Conservation (phyloP, 257 asterid species). For the Pogostemon cablin region DNA sequence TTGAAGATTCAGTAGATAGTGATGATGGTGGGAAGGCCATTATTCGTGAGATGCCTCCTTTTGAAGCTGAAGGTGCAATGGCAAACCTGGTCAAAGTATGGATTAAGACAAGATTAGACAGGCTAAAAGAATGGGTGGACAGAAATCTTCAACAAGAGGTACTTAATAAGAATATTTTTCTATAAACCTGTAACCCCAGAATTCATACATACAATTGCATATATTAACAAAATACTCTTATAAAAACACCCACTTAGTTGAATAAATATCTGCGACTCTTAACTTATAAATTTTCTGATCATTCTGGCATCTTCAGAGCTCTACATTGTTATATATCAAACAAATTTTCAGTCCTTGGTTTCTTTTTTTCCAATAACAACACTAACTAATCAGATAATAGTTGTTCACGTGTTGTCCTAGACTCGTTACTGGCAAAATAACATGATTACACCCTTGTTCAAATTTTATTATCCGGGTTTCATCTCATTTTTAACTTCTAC, state of each 20-base stretch:
- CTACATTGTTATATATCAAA: not conserved
- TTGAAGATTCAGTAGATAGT: slow-evolving; percentile 96
- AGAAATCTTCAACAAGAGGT: slow-evolving; percentile 99
- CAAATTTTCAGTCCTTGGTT: slow-evolving; percentile 6
- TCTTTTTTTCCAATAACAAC: not conserved
- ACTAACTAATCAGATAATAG: no score
- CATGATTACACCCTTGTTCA: no score
- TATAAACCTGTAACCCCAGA: not conserved
- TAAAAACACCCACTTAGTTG: not conserved
- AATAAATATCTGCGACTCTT: not conserved
- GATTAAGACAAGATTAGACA: slow-evolving; percentile 88
- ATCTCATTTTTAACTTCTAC: slow-evolving; percentile 9
- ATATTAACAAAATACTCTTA: not conserved
- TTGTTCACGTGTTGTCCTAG: no score
- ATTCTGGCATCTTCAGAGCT: not conserved
- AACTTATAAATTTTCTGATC: not conserved
- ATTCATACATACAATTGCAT: not conserved
- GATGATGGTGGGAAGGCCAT: slow-evolving; percentile 99
- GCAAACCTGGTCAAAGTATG: slow-evolving; percentile 86
- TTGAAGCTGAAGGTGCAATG: slow-evolving; percentile 90
- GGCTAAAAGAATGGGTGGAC: slow-evolving; percentile 90
- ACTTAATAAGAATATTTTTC: slow-evolving; percentile 24
- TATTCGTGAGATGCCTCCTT: slow-evolving; percentile 99
- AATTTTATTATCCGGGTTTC: not conserved
- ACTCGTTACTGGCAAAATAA: no score